phyloP scores from a whole-genome alignment of 2,329 filamentous ascomycete species.

The Dactylonectria macrodidyma region DNA sequence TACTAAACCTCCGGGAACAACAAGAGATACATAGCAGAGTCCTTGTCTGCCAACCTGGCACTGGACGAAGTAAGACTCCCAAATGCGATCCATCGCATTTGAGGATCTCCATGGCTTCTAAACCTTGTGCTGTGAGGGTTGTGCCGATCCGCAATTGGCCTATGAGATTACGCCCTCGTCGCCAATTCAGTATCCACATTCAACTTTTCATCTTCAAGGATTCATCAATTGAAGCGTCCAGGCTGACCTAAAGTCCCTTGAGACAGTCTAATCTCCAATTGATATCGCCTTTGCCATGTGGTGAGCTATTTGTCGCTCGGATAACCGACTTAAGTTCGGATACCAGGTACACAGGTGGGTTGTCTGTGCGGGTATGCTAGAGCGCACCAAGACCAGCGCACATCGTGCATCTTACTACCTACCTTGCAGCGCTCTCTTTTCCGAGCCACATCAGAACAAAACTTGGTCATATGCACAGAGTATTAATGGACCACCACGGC shows the following conservation, averaged over 20 bases:
- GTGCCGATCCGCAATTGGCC: conserved; percentile 45
- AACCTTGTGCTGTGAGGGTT: conserved; percentile 34
- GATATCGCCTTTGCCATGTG: conserved; percentile 20
- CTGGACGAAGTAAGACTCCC: conserved; percentile 3
- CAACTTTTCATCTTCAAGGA: conserved; percentile 34
- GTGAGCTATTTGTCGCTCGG: conserved; percentile 30
- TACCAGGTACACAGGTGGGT: conserved; percentile 27
- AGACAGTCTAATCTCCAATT: conserved; percentile 15
- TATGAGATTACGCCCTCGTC: conserved; percentile 37
- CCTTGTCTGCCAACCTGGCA: not conserved
- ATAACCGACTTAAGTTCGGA: conserved; percentile 34
- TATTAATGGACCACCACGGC: conserved; percentile 25
- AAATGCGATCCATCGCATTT: conserved; percentile 18
- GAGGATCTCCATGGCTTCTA: conserved; percentile 36
- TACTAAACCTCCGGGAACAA: conserved; percentile 18
- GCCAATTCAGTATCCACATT: conserved; percentile 36
- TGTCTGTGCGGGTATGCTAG: conserved; percentile 38
- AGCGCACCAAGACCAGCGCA: conserved; percentile 37
- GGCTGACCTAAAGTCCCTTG: conserved; percentile 36
- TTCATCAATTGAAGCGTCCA: conserved; percentile 32
- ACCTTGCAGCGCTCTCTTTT: conserved; percentile 21
- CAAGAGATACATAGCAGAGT: not conserved
- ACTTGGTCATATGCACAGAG: conserved; percentile 1
- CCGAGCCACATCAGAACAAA: conserved; percentile 15
- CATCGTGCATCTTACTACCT: conserved; percentile 31